Evolutionary conservation across 352 stramenopile genomes (phyloP), one percentile per base, ranked within the genome.

Genomic region (Peronosclerospora sorghi): DNA sequence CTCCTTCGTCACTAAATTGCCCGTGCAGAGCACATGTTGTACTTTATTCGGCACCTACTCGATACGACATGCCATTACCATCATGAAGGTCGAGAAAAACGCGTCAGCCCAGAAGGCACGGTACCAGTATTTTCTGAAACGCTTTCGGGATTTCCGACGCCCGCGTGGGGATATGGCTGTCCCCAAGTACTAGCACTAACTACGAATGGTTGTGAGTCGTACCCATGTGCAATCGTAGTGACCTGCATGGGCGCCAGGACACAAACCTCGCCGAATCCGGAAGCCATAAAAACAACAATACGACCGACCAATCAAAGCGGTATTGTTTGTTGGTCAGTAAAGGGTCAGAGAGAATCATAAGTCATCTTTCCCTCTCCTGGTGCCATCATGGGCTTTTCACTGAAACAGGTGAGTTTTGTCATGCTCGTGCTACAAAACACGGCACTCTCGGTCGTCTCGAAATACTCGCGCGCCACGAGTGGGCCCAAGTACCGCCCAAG

Each of bases 1-100:
- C 55, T 98, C 93, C 40, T 90, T 90, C 2, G 84, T 91, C 40
- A 85, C 84, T 49, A 98, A 65, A 63, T 99, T 99, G 21, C 96
- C 96, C 12, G 95, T 99, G 63, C 95, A 99, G 40, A 99, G 62
- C 8, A 98, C 86, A 60, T 98, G 95, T 59, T 98, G 91, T 65
- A 98, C 98, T 60, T 98, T 98, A 57, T 97, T 97, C 2, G 95
- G 95, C 8, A 98, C 75, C 39, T 98, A 61, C 65, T 35, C 15
- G 2, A 0, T 9, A 47, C 20, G 12, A 39, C 6, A 42, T 21
- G 9, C 42, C n/a, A n/a, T n/a, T n/a, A n/a, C n/a, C n/a, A n/a
- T n/a, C n/a, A n/a, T n/a, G n/a, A n/a, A n/a, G n/a, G n/a, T n/a
- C n/a, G n/a, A n/a, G n/a, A n/a, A n/a, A n/a, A n/a, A n/a, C n/a